Percentiles rank a stretch among this genome's conserved stretches.
Evolutionary conservation across 1,139 yeast genomes (phyloP).

Genomic region (Taphrina pruni): DNA sequence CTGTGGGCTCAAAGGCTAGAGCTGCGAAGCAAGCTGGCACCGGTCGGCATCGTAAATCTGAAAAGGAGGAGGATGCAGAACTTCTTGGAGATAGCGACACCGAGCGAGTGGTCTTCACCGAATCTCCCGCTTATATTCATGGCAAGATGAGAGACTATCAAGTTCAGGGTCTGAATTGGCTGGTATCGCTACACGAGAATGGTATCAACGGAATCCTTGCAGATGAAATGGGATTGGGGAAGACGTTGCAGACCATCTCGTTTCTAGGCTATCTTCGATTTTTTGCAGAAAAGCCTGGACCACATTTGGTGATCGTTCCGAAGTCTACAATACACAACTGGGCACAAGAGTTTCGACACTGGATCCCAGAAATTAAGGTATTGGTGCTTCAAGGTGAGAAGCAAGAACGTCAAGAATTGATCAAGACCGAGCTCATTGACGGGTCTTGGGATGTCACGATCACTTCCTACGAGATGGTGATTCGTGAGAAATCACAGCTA

Average conservation of each 20-base stretch:
- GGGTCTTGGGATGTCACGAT: constrained; percentile 87
- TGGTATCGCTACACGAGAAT: constrained; percentile 93
- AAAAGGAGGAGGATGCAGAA: constrained; percentile 89
- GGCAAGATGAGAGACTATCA: constrained; percentile 96
- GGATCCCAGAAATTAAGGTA: constrained; percentile 96
- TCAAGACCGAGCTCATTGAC: constrained; percentile 64
- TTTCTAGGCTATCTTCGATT: constrained; percentile 87
- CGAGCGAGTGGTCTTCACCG: constrained; percentile 69
- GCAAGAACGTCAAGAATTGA: constrained; percentile 68
- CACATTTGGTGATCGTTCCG: constrained; percentile 89
- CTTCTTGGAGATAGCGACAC: constrained; percentile 65
- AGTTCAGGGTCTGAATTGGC: constrained; percentile 94
- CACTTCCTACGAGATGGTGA: constrained; percentile 91
- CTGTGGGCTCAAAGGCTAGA: constrained; percentile 51
- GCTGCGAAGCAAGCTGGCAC: constrained; percentile 49
- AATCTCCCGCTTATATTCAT: constrained; percentile 73
- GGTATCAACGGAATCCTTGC: constrained; percentile 98
- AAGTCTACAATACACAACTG: constrained; percentile 94
- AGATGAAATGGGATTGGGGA: constrained; percentile 98
- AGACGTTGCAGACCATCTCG: constrained; percentile 94
- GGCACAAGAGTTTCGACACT: constrained; percentile 87
- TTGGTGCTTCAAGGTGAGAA: constrained; percentile 86
- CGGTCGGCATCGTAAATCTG: constrained; percentile 50
- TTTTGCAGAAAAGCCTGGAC: constrained; percentile 79
- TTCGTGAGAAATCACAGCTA: constrained; percentile 79